Evolutionary conservation across 345 rosid genomes (phyloP).

Genomic region (Erodium maritimum): DNA sequence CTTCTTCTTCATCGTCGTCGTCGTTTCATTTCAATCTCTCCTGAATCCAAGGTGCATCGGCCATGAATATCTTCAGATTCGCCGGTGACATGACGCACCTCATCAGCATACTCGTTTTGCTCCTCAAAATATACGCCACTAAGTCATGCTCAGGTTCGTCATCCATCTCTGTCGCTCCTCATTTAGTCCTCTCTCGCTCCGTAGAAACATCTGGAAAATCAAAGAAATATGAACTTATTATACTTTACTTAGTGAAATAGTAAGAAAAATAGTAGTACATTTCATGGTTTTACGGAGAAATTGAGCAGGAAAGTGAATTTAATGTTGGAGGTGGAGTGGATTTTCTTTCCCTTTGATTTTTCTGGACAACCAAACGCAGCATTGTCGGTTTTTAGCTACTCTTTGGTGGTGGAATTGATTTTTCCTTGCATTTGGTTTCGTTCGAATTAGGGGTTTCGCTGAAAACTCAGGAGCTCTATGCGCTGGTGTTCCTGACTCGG

Average conservation of each 20-base stretch:
- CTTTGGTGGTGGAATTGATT: too few relatives aligned
- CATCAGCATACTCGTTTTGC: slow-evolving; percentile 71
- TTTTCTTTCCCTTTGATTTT: too few relatives aligned
- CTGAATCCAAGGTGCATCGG: neutral
- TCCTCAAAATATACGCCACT: slow-evolving; percentile 95
- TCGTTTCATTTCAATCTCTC: too few relatives aligned
- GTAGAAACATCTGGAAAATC: neutral
- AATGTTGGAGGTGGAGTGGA: too few relatives aligned
- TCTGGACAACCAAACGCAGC: too few relatives aligned
- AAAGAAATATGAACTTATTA: too few relatives aligned
- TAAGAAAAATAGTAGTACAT: too few relatives aligned
- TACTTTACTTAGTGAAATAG: too few relatives aligned
- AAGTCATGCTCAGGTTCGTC: slow-evolving; percentile 79
- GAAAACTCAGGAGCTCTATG: slow-evolving; percentile 92
- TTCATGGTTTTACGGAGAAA: too few relatives aligned
- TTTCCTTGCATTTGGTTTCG: neutral
- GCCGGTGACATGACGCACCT: slow-evolving; percentile 94
- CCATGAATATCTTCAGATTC: slow-evolving; percentile 90
- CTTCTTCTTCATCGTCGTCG: too few relatives aligned
- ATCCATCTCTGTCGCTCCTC: neutral
- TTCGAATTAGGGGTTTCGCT: slow-evolving; percentile 55
- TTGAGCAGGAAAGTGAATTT: too few relatives aligned
- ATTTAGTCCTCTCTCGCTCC: slow-evolving; percentile 12
- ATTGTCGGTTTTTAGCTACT: too few relatives aligned
- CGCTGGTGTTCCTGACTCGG: slow-evolving; percentile 72